phyloP scores from a whole-genome alignment of 345 rosid species.

The Sonneratia alba region DNA sequence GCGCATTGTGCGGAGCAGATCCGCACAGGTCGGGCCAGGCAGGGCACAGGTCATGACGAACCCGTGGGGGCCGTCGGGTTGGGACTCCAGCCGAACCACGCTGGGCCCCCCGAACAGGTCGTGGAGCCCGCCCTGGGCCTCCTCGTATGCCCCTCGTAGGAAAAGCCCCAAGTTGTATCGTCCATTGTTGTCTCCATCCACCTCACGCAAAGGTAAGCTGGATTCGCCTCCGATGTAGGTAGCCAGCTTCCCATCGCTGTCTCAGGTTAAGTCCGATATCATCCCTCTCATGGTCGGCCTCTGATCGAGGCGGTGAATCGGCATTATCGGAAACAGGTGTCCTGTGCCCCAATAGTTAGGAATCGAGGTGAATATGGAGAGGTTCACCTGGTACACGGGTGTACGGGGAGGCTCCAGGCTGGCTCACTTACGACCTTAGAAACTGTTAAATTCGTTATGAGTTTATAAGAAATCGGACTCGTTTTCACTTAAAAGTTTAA shows the following conservation, averaged over 20 bases:
- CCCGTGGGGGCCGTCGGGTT: constrained; percentile 80
- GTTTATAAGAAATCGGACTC: too few relatives aligned
- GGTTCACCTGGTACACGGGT: too few relatives aligned
- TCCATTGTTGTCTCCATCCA: constrained; percentile 31
- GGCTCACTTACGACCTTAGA: too few relatives aligned
- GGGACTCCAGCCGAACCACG: constrained; percentile 54
- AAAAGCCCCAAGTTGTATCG: constrained; percentile 4
- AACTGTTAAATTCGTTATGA: too few relatives aligned
- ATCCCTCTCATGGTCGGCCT: constrained; percentile 59
- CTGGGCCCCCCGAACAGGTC: constrained; percentile 92
- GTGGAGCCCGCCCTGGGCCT: constrained; percentile 41
- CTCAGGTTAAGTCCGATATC: constrained; percentile 82
- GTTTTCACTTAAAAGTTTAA: too few relatives aligned
- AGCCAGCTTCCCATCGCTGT: constrained; percentile 79
- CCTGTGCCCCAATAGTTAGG: too few relatives aligned
- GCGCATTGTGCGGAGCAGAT: constrained; percentile 83
- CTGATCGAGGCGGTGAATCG: constrained; percentile 68
- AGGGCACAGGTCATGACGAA: constrained; percentile 68
- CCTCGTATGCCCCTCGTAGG: background rate
- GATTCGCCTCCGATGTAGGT: constrained; percentile 22
- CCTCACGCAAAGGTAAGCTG: constrained; percentile 65
- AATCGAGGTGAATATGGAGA: too few relatives aligned
- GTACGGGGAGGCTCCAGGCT: too few relatives aligned
- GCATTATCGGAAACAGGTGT: constrained; percentile 43
- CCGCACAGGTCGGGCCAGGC: constrained; percentile 70